Evolutionary conservation across 108 stramenopile genomes (phyloP).

Genomic region (Fistulifera pelliculosa): DNA sequence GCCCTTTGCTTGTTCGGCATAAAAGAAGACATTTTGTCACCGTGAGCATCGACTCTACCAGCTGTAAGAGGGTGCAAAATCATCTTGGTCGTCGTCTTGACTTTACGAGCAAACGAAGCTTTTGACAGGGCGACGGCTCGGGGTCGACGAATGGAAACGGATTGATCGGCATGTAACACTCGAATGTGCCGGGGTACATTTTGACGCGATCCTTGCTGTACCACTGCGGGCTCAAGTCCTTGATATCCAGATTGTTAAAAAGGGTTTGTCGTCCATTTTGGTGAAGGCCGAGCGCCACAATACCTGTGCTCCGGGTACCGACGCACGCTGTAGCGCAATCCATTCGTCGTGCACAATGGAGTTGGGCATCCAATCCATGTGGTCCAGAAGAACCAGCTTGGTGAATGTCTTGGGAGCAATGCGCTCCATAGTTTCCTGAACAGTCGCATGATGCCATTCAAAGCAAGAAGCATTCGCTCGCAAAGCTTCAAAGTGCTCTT

Average conservation of each 20-base stretch:
- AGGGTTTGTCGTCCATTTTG: conserved; percentile 50
- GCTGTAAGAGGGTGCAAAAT: conserved; percentile 49
- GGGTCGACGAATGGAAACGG: conserved; percentile 43
- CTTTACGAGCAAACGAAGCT: conserved; percentile 28
- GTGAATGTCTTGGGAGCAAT: conserved; percentile 47
- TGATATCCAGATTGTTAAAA: conserved; percentile 46
- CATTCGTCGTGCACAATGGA: conserved; percentile 45
- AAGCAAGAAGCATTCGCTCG: conserved; percentile 41
- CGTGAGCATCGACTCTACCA: conserved; percentile 36
- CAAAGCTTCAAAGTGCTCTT: conserved; percentile 37
- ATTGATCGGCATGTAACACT: conserved; percentile 39
- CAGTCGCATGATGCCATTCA: conserved; percentile 54
- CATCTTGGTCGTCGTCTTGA: conserved; percentile 51
- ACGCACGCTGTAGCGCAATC: conserved; percentile 49
- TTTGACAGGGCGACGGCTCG: conserved; percentile 42
- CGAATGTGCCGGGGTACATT: conserved; percentile 52
- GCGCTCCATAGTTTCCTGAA: conserved; percentile 55
- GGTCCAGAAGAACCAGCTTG: conserved; percentile 45
- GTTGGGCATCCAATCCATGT: conserved; percentile 66
- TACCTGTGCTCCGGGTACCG: conserved; percentile 41
- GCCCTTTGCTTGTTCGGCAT: conserved; percentile 46
- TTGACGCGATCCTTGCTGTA: conserved; percentile 54
- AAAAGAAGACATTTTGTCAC: conserved; percentile 55
- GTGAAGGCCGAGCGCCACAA: conserved; percentile 58
- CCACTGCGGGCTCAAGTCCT: conserved; percentile 43